phyloP scores from a whole-genome alignment of 1,284 basidiomycete species.

The Pseudozyma thailandica region DNA sequence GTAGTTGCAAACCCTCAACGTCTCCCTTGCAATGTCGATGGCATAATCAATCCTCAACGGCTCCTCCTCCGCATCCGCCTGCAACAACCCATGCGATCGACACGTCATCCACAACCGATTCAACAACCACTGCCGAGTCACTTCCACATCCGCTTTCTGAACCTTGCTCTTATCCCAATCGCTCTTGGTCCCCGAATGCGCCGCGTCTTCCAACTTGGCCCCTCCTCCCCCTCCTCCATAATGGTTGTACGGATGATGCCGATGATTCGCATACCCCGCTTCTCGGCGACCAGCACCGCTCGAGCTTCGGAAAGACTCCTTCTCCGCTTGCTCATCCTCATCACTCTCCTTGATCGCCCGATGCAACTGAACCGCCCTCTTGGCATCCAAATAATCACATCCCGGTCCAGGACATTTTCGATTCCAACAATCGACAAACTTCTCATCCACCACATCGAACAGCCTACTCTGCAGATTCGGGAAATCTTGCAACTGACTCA shows the following conservation, averaged over 20 bases:
- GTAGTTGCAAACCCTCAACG: conserved; percentile 52
- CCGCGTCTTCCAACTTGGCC: background rate
- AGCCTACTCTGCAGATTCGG: conserved; percentile 49
- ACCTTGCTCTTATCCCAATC: conserved; percentile 50
- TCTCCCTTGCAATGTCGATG: conserved; percentile 55
- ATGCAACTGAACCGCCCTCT: conserved; percentile 48
- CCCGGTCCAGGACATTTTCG: conserved; percentile 49
- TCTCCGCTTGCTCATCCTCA: conserved; percentile 42
- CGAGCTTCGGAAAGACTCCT: conserved; percentile 22
- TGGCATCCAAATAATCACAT: conserved; percentile 45
- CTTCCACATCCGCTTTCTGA: conserved; percentile 57
- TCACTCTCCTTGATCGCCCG: conserved; percentile 48
- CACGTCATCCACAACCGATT: conserved; percentile 58
- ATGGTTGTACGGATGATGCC: conserved; percentile 25
- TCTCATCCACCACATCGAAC: conserved; percentile 56
- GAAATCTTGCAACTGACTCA: conserved; percentile 54
- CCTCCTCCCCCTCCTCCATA: conserved; percentile 5
- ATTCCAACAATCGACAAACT: conserved; percentile 64
- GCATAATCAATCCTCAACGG: conserved; percentile 52
- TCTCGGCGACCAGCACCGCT: conserved; percentile 14
- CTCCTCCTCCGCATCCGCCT: conserved; percentile 32
- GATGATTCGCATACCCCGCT: background rate
- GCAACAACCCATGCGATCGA: conserved; percentile 42
- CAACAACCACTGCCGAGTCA: conserved; percentile 57
- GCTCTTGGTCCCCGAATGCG: background rate